Base-by-base conservation (phyloP, 2,329 filamentous ascomycete species). In the Akanthomyces lecanii region DNA sequence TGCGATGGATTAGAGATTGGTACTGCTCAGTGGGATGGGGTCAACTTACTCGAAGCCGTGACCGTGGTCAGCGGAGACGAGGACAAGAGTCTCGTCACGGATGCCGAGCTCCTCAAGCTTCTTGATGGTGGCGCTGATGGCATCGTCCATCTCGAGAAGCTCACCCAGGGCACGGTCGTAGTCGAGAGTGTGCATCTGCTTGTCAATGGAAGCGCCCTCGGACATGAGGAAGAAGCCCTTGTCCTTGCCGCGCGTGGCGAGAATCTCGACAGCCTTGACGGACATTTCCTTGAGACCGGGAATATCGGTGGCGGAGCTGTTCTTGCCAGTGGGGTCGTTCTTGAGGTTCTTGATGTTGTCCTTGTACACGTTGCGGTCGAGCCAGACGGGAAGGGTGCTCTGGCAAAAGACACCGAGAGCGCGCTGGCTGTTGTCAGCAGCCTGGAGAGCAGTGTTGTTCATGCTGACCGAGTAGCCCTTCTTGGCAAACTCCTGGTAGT, bases 211-310 rank as follows among this genome's bases (percentile, higher is more conserved):
- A 18, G 91, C 91, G 30, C 89, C 91, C 75, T 96, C 91, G 14
- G 87, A 87, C 91, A 96, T 95, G 71, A 96, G 82, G 81, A 95
- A 92, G 83, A 89, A 96, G 6, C 91, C 91, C 64, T 90, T 83
- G 63, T 89, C 82, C 40, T 83, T 82, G 33, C 87, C 85, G 64
- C 85, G 82, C 45, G 81, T 81, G 73, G 89, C 78, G n/a, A 95
- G 84, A 60, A 94, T 86, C 64, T 94, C 90, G 56, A 95, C 84
- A 28, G 91, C 91, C 79, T 96, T 96, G 69, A 93, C 80, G 0
- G 91, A 93, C 91, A 96, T 96, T 51, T 95, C 90, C 77, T 92
- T 94, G 57, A 95, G 85, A 5, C 91, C 91, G 0, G 91, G 91
- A 33, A 94, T 85, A 71, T 95, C 90, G 8, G 83, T 80, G 5